phyloP scores from a whole-genome alignment of 1,284 basidiomycete species.

The Ustilago cynodontis region DNA sequence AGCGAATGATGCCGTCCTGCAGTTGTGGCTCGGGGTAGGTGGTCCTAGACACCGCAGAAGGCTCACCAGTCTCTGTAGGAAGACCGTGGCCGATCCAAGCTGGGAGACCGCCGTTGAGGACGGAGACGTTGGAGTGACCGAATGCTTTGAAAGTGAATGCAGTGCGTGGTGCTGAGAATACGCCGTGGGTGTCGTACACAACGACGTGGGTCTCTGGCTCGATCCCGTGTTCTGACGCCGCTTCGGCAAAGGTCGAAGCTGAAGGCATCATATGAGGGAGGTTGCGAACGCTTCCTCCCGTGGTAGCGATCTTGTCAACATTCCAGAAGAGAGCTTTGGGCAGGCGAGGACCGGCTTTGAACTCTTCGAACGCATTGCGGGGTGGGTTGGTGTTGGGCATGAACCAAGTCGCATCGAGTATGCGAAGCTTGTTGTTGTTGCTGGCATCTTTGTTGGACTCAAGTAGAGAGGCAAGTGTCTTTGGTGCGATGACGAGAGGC shows the following conservation, averaged over 20 bases:
- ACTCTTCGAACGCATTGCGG: slow-evolving; percentile 78
- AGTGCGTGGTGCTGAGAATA: slow-evolving; percentile 57
- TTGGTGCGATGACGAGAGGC: slow-evolving; percentile 49
- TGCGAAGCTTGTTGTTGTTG: slow-evolving; percentile 34
- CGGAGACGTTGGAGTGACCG: slow-evolving; percentile 61
- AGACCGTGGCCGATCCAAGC: slow-evolving; percentile 59
- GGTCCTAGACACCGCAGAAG: slow-evolving; percentile 17
- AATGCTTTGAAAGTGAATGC: slow-evolving; percentile 66
- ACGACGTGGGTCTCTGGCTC: slow-evolving; percentile 82
- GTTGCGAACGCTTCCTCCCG: slow-evolving; percentile 53
- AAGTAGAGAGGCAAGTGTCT: slow-evolving; percentile 39
- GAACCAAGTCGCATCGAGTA: slow-evolving; percentile 82
- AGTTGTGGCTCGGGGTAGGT: slow-evolving; percentile 74
- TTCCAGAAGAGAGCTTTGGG: slow-evolving; percentile 83
- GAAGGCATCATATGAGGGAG: slow-evolving; percentile 95
- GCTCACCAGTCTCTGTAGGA: slow-evolving; percentile 47
- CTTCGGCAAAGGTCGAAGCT: slow-evolving; percentile 79
- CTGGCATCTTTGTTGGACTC: slow-evolving; percentile 17
- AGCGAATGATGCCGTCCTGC: slow-evolving; percentile 75
- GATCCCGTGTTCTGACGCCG: slow-evolving; percentile 84
- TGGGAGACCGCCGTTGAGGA: slow-evolving; percentile 66
- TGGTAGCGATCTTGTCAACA: slow-evolving; percentile 77
- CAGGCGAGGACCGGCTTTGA: slow-evolving; percentile 76
- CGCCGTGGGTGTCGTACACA: slow-evolving; percentile 76
- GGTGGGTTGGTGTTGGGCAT: slow-evolving; percentile 81